phyloP scores from a whole-genome alignment of 305 asterid species.

The Solanum hybrid region DNA sequence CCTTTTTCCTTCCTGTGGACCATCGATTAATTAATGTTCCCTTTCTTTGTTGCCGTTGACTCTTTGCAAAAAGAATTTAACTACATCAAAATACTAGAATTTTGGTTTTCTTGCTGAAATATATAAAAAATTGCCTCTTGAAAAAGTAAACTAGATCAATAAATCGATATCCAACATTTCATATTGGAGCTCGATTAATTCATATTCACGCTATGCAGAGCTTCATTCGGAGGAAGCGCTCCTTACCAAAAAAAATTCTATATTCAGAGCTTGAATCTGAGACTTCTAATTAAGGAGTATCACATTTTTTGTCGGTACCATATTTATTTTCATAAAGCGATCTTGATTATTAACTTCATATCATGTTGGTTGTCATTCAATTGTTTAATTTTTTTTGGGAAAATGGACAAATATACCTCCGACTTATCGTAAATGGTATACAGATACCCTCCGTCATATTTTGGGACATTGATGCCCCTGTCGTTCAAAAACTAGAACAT shows the following conservation, averaged over 20 bases:
- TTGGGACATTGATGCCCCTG: too few species aligned
- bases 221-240: too few species aligned
- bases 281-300: neutral
- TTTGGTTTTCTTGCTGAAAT: neutral
- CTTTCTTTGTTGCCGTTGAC: neutral
- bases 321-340: neutral
- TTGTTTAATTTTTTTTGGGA: too few species aligned
- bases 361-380: neutral
- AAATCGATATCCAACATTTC: too few species aligned
- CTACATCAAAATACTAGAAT: neutral
- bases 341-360: neutral
- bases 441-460: too few species aligned
- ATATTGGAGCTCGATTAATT: too few species aligned
- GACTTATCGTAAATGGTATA: too few species aligned
- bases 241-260: too few species aligned
- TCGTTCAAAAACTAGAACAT: too few species aligned
- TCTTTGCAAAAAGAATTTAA: neutral
- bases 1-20: neutral
- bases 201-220: too few species aligned
- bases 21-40: neutral
- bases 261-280: rapidly evolving
- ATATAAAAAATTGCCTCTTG: neutral
- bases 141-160: neutral
- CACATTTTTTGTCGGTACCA: neutral
- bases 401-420: too few species aligned